Evolutionary conservation across 2,329 filamentous ascomycete species (phyloP).

Genomic region (Fulvia fulva): DNA sequence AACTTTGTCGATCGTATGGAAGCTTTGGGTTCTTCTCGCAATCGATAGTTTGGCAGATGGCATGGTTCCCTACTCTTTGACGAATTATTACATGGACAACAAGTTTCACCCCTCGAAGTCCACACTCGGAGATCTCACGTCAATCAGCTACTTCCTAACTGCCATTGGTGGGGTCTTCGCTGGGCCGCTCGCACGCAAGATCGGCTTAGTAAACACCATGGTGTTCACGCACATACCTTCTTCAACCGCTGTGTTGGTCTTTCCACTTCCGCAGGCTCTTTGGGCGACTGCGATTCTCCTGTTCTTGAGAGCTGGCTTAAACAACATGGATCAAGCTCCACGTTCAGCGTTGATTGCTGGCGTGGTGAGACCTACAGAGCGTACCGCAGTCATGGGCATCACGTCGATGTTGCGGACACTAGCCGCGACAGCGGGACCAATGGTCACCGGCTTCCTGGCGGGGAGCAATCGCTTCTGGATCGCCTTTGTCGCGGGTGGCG

Average conservation of each 20-base stretch:
- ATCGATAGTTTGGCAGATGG: slow-evolving; percentile 66
- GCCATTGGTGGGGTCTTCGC: slow-evolving; percentile 46
- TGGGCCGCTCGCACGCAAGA: slow-evolving; percentile 62
- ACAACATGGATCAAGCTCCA: slow-evolving; percentile 67
- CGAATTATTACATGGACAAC: slow-evolving; percentile 55
- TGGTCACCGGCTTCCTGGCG: slow-evolving; percentile 54
- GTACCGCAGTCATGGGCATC: slow-evolving; percentile 68
- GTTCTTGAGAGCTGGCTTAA: slow-evolving; percentile 58
- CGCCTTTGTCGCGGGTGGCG: slow-evolving; percentile 57
- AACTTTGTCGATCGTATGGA: slow-evolving; percentile 53
- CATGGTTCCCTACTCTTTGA: slow-evolving; percentile 52
- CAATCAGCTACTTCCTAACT: slow-evolving; percentile 43
- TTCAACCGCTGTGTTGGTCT: slow-evolving; percentile 57
- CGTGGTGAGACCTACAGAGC: slow-evolving; percentile 60
- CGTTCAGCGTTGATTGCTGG: slow-evolving; percentile 64
- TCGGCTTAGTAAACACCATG: slow-evolving; percentile 63
- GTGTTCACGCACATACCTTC: slow-evolving; percentile 55
- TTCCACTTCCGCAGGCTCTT: slow-evolving; percentile 53
- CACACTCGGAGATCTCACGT: slow-evolving; percentile 53
- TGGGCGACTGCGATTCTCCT: slow-evolving; percentile 54
- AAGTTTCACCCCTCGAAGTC: slow-evolving; percentile 54
- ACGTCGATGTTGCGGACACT: slow-evolving; percentile 59
- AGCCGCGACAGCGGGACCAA: slow-evolving; percentile 53
- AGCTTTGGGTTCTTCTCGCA: slow-evolving; percentile 64
- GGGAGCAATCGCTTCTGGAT: slow-evolving; percentile 55